Conservation (phyloP, 352 stramenopile species). For the Thraustochytrium sp. region DNA sequence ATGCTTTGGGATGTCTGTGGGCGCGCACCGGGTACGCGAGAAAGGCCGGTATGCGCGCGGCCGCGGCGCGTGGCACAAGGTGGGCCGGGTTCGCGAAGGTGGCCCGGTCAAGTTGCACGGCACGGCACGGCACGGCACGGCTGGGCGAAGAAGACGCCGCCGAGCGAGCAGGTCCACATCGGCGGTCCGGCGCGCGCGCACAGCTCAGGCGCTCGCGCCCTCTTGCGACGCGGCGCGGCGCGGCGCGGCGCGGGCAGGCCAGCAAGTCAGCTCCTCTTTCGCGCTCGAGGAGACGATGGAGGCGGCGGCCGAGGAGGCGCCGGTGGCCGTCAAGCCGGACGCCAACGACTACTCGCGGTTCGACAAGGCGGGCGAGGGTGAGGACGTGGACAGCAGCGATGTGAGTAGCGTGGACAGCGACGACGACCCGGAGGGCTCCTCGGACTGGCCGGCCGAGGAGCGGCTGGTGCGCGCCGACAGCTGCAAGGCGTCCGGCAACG, state of each 20-base stretch:
- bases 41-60: no score
- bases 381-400: not conserved
- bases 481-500: slow-evolving; percentile 23
- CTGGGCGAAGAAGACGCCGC: no score
- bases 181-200: no score
- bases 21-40: no score
- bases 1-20: not conserved
- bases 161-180: no score
- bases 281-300: not conserved
- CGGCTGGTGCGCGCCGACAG: slow-evolving; percentile 2
- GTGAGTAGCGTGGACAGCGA: not conserved
- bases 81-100: no score
- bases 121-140: no score
- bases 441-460: not conserved
- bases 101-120: no score
- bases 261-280: not conserved
- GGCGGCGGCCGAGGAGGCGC: not conserved
- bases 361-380: not conserved
- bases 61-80: no score
- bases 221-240: no score
- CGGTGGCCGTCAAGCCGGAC: not conserved
- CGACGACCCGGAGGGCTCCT: not conserved
- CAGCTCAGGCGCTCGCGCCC: no score
- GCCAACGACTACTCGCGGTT: not conserved
- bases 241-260: no score